Evolutionary conservation across 768 basidiomycete species (phyloP), one percentile per base, ranked within the genome.

Genomic region (Multifurca ochricompacta): DNA sequence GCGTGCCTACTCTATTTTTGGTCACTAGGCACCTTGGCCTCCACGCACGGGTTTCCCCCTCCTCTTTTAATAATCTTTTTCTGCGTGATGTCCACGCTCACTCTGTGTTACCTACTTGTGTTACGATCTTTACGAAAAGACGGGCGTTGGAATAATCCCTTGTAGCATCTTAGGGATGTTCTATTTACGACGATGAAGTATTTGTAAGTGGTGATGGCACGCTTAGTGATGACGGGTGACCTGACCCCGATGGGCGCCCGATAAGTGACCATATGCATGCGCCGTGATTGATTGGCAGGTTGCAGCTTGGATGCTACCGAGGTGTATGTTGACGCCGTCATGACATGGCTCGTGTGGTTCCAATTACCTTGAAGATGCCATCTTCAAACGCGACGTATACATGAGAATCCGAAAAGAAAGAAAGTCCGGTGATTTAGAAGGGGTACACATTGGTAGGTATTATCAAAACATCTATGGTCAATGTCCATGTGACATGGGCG

Each of bases 91-190:
- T 43, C 34, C 42, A 32, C 10, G 13, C 32, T 0, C 10, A 8
- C 32, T 0, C 31, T 36, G 49, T 21, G 19, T 41, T 40, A 42
- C 49, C 21, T 18, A 30, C 9, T 51, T 45, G 9, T 11, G 16
- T 54, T 54, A 54, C 53, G 53, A 54, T 34, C 27, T 28, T 54
- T 42, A 54, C 31, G 53, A 54, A 48, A 32, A 40, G 31, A 46
- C 35, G n/a, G n/a, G n/a, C n/a, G n/a, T n/a, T n/a, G n/a, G n/a
- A n/a, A n/a, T n/a, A n/a, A n/a, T n/a, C n/a, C 18, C 18, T 45
- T 45, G n/a, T n/a, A 25, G 30, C n/a, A 44, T 25, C 23, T 28
- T n/a, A n/a, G n/a, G n/a, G n/a, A n/a, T n/a, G n/a, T 14, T 30
- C 16, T 39, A 31, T 25, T 30, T 21, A 45, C 41, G 39, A 30